These are phyloP conservation scores for Termitomyces sp. DNA, from an alignment of 768 basidiomycete species.

Conservation along the genomic window DNA sequence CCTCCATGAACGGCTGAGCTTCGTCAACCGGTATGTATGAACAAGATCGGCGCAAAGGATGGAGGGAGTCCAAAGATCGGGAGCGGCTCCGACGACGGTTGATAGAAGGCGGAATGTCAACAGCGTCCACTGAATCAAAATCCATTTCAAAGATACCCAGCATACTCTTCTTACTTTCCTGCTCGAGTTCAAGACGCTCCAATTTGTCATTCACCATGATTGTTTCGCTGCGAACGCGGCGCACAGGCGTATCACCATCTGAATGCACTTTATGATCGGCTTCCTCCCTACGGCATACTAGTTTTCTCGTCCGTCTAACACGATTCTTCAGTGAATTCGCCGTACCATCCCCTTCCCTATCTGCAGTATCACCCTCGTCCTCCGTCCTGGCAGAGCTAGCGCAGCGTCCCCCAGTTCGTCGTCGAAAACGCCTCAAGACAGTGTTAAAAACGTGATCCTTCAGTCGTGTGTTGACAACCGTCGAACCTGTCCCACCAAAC, in stretches of 20 bases:
- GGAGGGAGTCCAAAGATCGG: constrained; percentile 31
- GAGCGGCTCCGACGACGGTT: constrained; percentile 43
- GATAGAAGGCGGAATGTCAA: constrained; percentile 25
- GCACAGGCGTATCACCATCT: constrained; percentile 33
- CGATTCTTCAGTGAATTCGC: constrained; percentile 21
- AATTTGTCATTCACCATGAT: constrained; percentile 30
- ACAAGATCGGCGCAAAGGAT: constrained; percentile 21
- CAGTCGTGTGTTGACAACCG: constrained; percentile 87
- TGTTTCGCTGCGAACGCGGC: constrained; percentile 65
- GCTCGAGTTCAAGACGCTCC: constrained; percentile 24
- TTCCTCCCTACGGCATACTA: constrained; percentile 37
- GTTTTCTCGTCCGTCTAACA: constrained; percentile 30
- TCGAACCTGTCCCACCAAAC: constrained; percentile 90
- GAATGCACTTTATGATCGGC: constrained; percentile 34
- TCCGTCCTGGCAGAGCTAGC: constrained; percentile 37
- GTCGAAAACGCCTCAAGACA: constrained; percentile 70
- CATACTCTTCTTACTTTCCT: constrained; percentile 23
- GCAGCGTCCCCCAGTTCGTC: constrained; percentile 40
- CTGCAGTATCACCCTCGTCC: constrained; percentile 50
- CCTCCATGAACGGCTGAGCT: constrained; percentile 28
- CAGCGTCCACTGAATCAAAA: constrained; percentile 19
- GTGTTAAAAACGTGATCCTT: constrained; percentile 96
- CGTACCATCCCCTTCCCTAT: constrained; percentile 30
- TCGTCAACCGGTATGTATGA: constrained; percentile 18
- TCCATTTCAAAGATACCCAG: constrained; percentile 42